Percentiles rank a stretch among this genome's conserved stretches.
Evolutionary conservation across 345 rosid genomes (phyloP).

Genomic region (Melaleuca alternifolia): DNA sequence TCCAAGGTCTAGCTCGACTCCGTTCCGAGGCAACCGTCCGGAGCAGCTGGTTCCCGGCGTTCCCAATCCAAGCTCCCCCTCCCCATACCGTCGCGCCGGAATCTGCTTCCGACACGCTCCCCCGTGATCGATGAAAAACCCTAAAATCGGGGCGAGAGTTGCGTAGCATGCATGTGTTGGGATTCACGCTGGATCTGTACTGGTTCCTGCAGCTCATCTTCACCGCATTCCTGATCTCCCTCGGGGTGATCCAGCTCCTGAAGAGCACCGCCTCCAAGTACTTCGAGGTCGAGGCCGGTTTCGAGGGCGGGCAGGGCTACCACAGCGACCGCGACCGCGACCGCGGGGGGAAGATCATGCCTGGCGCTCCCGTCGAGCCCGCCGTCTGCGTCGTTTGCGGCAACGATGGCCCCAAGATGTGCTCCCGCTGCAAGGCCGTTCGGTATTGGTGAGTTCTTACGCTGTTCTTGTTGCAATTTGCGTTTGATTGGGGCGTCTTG

Average conservation of each 20-base stretch:
- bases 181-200: conserved; percentile 56
- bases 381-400: conserved; percentile 24
- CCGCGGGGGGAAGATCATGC: neutral
- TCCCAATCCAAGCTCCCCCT: too few species aligned
- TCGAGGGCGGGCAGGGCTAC: conserved; percentile 14
- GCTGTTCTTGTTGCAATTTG: neutral
- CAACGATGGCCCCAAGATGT: conserved; percentile 14
- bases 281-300: conserved; percentile 77
- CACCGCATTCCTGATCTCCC: conserved; percentile 35
- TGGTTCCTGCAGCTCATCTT: conserved; percentile 58
- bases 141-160: neutral
- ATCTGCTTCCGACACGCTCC: neutral
- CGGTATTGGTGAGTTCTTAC: conserved; percentile 30
- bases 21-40: neutral
- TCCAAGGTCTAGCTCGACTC: neutral
- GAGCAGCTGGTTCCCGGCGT: neutral
- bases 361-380: neutral
- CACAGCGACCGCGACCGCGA: neutral
- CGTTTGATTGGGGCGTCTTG: neutral
- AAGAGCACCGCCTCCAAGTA: conserved; percentile 78
- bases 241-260: conserved; percentile 50
- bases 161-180: conserved; percentile 14
- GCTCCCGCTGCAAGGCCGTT: conserved; percentile 55
- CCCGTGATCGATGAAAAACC: conserved; percentile 5
- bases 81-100: too few species aligned